Percentiles rank a stretch among this genome's conserved stretches.
Conservation (phyloP, 805 yeast genomes). For the Blastobotrys parvus region DNA sequence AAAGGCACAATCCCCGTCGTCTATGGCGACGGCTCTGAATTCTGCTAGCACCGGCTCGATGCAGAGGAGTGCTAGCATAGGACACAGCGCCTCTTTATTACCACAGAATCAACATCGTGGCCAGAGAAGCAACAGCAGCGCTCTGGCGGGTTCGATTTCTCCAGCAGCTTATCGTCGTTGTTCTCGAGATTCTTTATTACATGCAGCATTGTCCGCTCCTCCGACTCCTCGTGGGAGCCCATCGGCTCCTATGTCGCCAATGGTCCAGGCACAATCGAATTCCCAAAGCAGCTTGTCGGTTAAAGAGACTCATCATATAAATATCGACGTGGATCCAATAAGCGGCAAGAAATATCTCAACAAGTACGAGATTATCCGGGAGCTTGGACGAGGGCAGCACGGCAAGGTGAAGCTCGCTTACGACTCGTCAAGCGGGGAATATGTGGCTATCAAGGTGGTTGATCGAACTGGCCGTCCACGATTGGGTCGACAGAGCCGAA, state of each 20-base stretch:
- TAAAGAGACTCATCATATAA: slow-evolving; percentile 74
- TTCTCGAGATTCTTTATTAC: neutral
- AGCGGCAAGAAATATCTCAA: slow-evolving; percentile 74
- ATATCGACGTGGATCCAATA: slow-evolving; percentile 82
- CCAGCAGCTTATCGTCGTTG: neutral
- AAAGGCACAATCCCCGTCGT: too few species aligned
- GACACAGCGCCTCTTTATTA: too few species aligned
- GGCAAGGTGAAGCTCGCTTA: slow-evolving; percentile 94
- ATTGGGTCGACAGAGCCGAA: slow-evolving; percentile 34
- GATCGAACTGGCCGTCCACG: slow-evolving; percentile 59
- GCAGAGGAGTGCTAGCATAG: neutral
- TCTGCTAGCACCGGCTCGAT: neutral
- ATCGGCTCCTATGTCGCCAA: neutral
- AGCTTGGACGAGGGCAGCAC: slow-evolving; percentile 94
- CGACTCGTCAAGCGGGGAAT: slow-evolving; percentile 46
- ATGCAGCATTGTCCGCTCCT: neutral
- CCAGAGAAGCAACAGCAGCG: neutral
- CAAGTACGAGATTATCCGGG: slow-evolving; percentile 79
- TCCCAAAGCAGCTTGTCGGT: slow-evolving; percentile 33
- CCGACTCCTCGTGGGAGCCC: neutral
- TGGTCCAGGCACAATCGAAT: neutral
- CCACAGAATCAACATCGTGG: too few species aligned
- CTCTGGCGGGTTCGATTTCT: too few species aligned
- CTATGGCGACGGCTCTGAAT: too few species aligned
- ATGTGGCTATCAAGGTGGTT: slow-evolving; percentile 91